Evolutionary conservation across 208 protist genomes (phyloP).

Genomic region (Lotmaria passim): DNA sequence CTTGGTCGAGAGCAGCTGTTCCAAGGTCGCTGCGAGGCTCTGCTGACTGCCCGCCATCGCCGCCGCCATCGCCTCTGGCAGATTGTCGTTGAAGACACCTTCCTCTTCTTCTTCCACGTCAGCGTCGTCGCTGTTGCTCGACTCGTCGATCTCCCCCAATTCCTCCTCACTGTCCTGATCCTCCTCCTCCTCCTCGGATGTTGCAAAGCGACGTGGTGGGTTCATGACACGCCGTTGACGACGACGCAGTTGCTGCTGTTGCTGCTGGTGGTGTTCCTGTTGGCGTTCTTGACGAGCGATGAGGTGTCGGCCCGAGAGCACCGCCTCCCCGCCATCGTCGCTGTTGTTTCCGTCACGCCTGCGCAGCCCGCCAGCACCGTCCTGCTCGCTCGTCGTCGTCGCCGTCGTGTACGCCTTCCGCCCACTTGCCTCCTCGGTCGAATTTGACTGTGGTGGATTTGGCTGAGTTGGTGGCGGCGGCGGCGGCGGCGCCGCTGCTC

Average conservation of each 20-base stretch:
- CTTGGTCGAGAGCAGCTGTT: slow-evolving; percentile 19
- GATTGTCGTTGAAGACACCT: slow-evolving; percentile 12
- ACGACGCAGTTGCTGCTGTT: background rate
- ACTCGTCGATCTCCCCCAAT: background rate
- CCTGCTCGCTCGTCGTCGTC: background rate
- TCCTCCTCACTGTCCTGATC: background rate
- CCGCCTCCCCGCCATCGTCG: slow-evolving; percentile 23
- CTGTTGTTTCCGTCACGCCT: background rate
- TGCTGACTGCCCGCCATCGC: slow-evolving; percentile 1
- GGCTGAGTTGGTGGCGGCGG: too few relatives aligned
- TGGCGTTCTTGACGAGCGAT: slow-evolving; percentile 10
- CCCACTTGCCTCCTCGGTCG: background rate
- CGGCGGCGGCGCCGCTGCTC: background rate
- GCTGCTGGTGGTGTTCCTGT: background rate
- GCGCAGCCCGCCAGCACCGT: background rate
- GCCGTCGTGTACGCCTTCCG: background rate
- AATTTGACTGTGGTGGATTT: too few relatives aligned
- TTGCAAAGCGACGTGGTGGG: background rate
- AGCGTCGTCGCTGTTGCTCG: background rate
- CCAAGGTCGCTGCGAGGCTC: slow-evolving; percentile 22
- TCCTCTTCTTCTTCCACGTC: slow-evolving; percentile 1
- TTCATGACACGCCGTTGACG: background rate
- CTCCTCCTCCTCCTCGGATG: slow-evolving; percentile 11
- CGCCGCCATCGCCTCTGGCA: slow-evolving; percentile 11
- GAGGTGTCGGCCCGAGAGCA: slow-evolving; percentile 16